Percentiles rank a stretch among this genome's conserved stretches.
These are phyloP conservation scores for Phylloporus sp. DNA, from an alignment of 768 basidiomycete genomes.

Conservation along the genomic window DNA sequence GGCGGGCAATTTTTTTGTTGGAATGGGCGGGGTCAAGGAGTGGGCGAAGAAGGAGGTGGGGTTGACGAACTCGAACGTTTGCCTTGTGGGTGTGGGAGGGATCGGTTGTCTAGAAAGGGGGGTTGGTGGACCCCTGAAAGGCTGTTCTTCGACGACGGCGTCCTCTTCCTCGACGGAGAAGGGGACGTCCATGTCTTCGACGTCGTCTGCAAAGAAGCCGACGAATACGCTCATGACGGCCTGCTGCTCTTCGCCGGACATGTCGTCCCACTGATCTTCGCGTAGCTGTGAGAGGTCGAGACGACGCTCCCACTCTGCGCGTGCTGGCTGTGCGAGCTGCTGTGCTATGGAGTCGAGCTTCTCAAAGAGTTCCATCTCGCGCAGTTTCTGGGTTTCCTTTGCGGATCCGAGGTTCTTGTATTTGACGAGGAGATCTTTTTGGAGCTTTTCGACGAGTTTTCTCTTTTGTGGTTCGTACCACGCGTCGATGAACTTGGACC, in stretches of 20 bases:
- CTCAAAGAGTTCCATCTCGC: constrained; percentile 27
- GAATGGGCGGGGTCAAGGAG: constrained; percentile 17
- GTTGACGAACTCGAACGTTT: constrained; percentile 25
- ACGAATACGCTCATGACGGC: constrained; percentile 27
- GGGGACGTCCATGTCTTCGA: constrained; percentile 19
- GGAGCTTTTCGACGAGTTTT: constrained; percentile 27
- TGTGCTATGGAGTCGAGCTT: constrained; percentile 17
- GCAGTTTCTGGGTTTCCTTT: constrained; percentile 26
- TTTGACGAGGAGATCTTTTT: constrained; percentile 27
- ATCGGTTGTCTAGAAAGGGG: constrained; percentile 12
- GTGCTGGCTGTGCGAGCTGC: constrained; percentile 28
- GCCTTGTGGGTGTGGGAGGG: constrained; percentile 19
- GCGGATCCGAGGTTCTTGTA: constrained; percentile 27
- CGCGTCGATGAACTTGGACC: constrained; percentile 23
- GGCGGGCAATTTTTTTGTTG: constrained; percentile 26
- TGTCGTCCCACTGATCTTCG: constrained; percentile 31
- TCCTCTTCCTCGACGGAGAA: constrained; percentile 20
- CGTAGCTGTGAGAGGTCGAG: constrained; percentile 26
- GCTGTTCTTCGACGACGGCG: constrained; percentile 16
- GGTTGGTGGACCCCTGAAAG: constrained; percentile 1
- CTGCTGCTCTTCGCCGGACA: constrained; percentile 30
- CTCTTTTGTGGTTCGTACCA: constrained; percentile 32
- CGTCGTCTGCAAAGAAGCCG: constrained; percentile 27
- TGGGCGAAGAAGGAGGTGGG: constrained; percentile 26
- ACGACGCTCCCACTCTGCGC: constrained; percentile 32